A percentile compares a stretch with the other conserved stretches of the same genome.
These are phyloP conservation scores for Chaetomium sp. DNA, from an alignment of 2,329 filamentous ascomycete species.

Conservation along the genomic window DNA sequence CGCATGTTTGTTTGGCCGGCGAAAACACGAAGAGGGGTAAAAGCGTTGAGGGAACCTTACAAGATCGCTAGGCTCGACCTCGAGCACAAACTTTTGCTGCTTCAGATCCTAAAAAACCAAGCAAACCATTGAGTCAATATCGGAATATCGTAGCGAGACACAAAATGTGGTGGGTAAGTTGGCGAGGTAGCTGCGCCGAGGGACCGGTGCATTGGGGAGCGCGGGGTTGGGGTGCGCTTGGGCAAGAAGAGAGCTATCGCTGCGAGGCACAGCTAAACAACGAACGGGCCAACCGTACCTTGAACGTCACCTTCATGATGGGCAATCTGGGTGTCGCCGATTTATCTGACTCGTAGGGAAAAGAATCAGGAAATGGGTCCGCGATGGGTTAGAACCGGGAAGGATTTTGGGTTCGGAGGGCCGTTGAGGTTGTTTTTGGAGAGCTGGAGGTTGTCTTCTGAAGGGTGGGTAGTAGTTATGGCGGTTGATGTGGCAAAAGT, in stretches of 20 bases:
- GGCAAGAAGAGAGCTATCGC: too few species aligned
- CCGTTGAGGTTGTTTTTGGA: neutral
- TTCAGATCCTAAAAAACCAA: slow-evolving; percentile 73
- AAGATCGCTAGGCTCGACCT: slow-evolving; percentile 86
- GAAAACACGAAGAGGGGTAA: slow-evolving; percentile 26
- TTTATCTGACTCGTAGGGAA: slow-evolving; percentile 16
- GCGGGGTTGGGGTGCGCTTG: neutral
- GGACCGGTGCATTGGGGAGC: neutral
- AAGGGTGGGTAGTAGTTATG: neutral
- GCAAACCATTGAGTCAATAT: slow-evolving; percentile 18
- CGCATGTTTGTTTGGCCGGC: neutral
- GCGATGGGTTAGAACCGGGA: neutral
- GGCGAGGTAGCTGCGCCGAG: neutral
- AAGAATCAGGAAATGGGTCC: neutral
- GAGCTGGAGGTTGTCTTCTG: neutral
- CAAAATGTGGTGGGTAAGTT: neutral
- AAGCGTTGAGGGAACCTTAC: slow-evolving; percentile 49
- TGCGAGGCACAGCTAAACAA: too few species aligned
- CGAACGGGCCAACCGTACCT: slow-evolving; percentile 36
- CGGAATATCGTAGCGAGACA: neutral
- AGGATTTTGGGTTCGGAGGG: neutral
- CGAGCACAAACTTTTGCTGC: slow-evolving; percentile 96
- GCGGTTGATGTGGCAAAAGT: slow-evolving; percentile 6
- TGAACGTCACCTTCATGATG: slow-evolving; percentile 64
- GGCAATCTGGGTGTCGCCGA: slow-evolving; percentile 33